Evolutionary conservation across 2,329 filamentous ascomycete genomes (phyloP).

Genomic region (Pseudopithomyces maydicus): DNA sequence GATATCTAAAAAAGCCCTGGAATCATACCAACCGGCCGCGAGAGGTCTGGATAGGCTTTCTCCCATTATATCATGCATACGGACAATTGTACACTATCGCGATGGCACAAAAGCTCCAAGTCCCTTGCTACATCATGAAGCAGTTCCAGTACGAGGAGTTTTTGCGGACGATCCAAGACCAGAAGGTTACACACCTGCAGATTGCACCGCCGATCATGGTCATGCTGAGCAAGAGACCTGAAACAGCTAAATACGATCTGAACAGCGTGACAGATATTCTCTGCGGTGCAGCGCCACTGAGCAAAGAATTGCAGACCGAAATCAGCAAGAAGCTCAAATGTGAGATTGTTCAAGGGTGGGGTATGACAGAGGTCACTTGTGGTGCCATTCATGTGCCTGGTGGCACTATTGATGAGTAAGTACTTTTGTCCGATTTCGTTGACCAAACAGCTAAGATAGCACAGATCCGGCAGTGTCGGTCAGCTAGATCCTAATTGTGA

Average conservation of each 20-base stretch:
- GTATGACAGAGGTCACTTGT: slow-evolving; percentile 51
- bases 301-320: slow-evolving; percentile 49
- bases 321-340: slow-evolving; percentile 41
- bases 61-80: slow-evolving; percentile 53
- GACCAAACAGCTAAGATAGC: neutral
- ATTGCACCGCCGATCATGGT: slow-evolving; percentile 51
- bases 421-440: neutral
- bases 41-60: slow-evolving; percentile 56
- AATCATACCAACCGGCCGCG: slow-evolving; percentile 46
- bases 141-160: slow-evolving; percentile 49
- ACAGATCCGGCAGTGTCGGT: slow-evolving; percentile 47
- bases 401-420: slow-evolving; percentile 39
- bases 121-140: slow-evolving; percentile 51
- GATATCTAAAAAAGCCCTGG: slow-evolving; percentile 48
- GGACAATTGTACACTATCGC: slow-evolving; percentile 50
- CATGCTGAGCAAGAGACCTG: slow-evolving; percentile 51
- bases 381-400: slow-evolving; percentile 46
- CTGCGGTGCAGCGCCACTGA: slow-evolving; percentile 50
- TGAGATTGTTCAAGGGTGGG: slow-evolving; percentile 48
- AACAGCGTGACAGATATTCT: slow-evolving; percentile 47
- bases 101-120: slow-evolving; percentile 52
- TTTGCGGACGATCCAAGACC: slow-evolving; percentile 42
- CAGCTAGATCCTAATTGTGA: slow-evolving; percentile 47
- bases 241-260: slow-evolving; percentile 48
- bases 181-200: slow-evolving; percentile 47